These are phyloP conservation scores for Blastobotrys muscicola DNA, from an alignment of 805 yeast species.

Conservation along the genomic window DNA sequence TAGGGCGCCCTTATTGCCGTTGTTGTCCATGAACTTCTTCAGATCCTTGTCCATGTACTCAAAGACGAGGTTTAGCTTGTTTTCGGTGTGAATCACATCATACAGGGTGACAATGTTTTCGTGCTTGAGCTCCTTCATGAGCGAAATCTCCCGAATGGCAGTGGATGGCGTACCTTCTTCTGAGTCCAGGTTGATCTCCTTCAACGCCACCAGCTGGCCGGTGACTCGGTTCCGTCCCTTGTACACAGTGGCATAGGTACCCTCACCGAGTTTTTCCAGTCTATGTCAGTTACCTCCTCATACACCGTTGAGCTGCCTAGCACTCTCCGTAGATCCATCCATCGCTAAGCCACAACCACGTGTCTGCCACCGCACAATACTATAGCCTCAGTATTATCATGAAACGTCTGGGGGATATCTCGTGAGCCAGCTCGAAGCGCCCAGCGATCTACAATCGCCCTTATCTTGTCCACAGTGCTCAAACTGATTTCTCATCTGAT, in stretches of 20 bases:
- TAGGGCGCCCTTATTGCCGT: slow-evolving; percentile 67
- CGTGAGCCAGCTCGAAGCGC: too few relatives aligned
- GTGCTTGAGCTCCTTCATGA: slow-evolving; percentile 89
- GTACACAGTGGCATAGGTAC: slow-evolving; percentile 98
- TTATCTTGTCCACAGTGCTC: too few relatives aligned
- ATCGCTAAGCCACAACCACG: neutral
- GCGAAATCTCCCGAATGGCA: slow-evolving; percentile 91
- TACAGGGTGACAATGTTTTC: slow-evolving; percentile 86
- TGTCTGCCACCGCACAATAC: neutral
- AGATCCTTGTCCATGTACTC: slow-evolving; percentile 90
- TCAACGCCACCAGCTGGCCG: slow-evolving; percentile 86
- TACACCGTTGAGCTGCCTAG: neutral
- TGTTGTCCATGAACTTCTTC: slow-evolving; percentile 87
- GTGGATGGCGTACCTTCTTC: slow-evolving; percentile 99
- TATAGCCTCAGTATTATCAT: too few relatives aligned
- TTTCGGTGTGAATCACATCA: slow-evolving; percentile 95
- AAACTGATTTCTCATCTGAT: too few relatives aligned
- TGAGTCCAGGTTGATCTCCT: slow-evolving; percentile 87
- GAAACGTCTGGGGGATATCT: too few relatives aligned
- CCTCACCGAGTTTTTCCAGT: slow-evolving; percentile 85
- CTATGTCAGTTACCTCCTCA: slow-evolving; percentile 16
- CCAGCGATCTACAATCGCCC: too few relatives aligned
- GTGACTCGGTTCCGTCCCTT: slow-evolving; percentile 81
- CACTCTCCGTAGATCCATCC: too few relatives aligned
- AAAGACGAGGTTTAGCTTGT: slow-evolving; percentile 86